Evolutionary conservation across 2,329 filamentous ascomycete species (phyloP).

Genomic region (Leptographium radiaticola): DNA sequence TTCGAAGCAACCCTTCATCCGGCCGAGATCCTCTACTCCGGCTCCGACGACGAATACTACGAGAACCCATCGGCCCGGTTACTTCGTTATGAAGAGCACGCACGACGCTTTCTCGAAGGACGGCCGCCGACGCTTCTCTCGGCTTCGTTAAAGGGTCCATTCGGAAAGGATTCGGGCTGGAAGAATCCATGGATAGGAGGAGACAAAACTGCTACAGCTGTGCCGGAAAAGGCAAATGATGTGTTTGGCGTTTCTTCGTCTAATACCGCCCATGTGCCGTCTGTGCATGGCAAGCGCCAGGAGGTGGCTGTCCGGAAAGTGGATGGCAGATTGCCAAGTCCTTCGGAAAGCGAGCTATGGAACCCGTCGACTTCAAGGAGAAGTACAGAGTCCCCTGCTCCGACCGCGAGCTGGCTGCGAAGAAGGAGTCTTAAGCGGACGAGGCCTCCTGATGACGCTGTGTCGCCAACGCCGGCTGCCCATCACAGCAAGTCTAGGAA

Average conservation of each 20-base stretch:
- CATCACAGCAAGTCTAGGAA: neutral
- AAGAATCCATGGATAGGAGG: conserved; percentile 36
- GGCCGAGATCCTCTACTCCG: conserved; percentile 37
- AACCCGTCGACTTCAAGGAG: neutral
- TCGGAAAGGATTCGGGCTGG: conserved; percentile 36
- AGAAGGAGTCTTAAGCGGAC: conserved; percentile 8
- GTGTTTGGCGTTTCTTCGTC: no score
- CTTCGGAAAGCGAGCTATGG: neutral
- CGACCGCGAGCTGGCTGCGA: conserved; percentile 7
- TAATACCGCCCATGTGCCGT: neutral
- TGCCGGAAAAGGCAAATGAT: no score
- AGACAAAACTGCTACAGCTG: neutral
- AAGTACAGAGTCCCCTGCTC: neutral
- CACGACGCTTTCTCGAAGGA: conserved; percentile 44
- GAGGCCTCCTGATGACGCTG: neutral
- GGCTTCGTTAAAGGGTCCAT: conserved; percentile 48
- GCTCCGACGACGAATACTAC: conserved; percentile 46
- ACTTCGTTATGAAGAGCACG: conserved; percentile 45
- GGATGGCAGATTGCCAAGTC: neutral
- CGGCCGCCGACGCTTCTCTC: conserved; percentile 44
- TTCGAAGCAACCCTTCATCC: conserved; percentile 24
- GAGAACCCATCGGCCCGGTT: conserved; percentile 30
- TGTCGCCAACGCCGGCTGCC: conserved; percentile 3
- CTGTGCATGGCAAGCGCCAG: neutral
- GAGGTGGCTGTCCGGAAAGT: neutral